These are phyloP conservation scores for Arachnomyces sp. DNA, from an alignment of 2,329 filamentous ascomycete species.

Conservation along the genomic window DNA sequence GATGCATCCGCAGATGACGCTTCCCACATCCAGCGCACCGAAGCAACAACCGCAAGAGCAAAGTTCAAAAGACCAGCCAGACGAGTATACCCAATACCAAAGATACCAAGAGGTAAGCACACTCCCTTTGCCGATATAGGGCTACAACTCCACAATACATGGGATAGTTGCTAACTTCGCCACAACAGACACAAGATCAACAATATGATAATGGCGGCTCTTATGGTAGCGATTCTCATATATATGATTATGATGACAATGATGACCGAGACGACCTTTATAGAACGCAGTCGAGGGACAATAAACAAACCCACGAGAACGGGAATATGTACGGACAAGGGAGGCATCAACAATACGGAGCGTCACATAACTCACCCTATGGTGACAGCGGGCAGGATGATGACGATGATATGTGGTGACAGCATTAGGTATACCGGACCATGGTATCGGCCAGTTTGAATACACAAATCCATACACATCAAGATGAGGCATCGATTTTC, in stretches of 20 bases:
- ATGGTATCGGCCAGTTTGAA: not conserved
- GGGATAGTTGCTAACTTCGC: not conserved
- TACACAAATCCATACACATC: slow-evolving; percentile 2
- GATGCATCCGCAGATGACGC: slow-evolving; percentile 90
- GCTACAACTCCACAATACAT: not conserved
- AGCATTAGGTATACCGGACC: not conserved
- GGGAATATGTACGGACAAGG: slow-evolving; percentile 28
- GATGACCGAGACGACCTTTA: slow-evolving; percentile 33
- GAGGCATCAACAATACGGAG: slow-evolving; percentile 29
- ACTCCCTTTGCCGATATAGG: not conserved
- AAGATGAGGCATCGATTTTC: not conserved
- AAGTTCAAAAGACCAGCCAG: slow-evolving; percentile 30
- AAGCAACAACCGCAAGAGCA: slow-evolving; percentile 39
- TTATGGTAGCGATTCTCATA: slow-evolving; percentile 46
- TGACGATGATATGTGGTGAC: slow-evolving; percentile 45
- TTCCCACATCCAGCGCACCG: slow-evolving; percentile 71
- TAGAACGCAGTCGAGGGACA: slow-evolving; percentile 28
- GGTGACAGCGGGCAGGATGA: slow-evolving; percentile 38
- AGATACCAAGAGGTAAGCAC: slow-evolving; percentile 39
- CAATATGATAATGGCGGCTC: slow-evolving; percentile 37
- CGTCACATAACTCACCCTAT: slow-evolving; percentile 28
- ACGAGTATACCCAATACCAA: slow-evolving; percentile 40
- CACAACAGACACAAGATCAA: slow-evolving; percentile 16
- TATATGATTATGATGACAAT: slow-evolving; percentile 44
- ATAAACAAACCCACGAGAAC: slow-evolving; percentile 33